Evolutionary conservation across 1,284 basidiomycete genomes (phyloP), one percentile per base, ranked within the genome.

Genomic region (Erythrobasidium hasegawianum): DNA sequence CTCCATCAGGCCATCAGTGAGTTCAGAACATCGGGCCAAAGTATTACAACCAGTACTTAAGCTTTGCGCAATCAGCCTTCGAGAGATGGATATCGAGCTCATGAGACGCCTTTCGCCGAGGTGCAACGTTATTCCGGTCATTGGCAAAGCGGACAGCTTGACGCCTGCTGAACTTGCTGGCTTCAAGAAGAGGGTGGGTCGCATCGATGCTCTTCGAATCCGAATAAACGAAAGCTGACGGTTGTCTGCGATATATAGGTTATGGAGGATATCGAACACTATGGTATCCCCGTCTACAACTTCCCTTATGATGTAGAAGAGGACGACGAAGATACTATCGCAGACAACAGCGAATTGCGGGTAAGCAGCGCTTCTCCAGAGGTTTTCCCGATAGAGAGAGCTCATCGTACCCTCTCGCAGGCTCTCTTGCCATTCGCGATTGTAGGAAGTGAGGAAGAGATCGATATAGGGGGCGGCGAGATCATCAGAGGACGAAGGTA

Each of bases 281-380:
- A 98, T 77, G 87, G 89, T 72, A 98, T 99, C 73, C 95, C 96
- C 5, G 89, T 98, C 52, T 99, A 98, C 84, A 98, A 98, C 82
- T 98, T 98, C 85, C 96, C 96, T 0, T 98, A 96, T 78, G 96
- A 98, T 74, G 87, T 93, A 22, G 96, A 98, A 79, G 96, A 98
- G 80, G 79, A 99, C 75, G 96, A 99, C 77, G 94, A 97, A 76
- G 96, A 98, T 75, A 97, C 95, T 2, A 94, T 99, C 71, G 87
- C 90, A 74, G 96, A 98, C 80, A 99, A 98, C 81, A 88, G 88
- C 75, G 92, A 95, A 77, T 86, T 97, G 66, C 84, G 93, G 61
- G 88, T 89, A 45, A 29, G 57, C 14, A 9, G 18, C 4, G 13
- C 20, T 53, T 9, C 9, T 20, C 29, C n/a, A 53, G 7, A 47